Evolutionary conservation across 106 monocot species (phyloP).

Genomic region (Dioscorea alata): DNA sequence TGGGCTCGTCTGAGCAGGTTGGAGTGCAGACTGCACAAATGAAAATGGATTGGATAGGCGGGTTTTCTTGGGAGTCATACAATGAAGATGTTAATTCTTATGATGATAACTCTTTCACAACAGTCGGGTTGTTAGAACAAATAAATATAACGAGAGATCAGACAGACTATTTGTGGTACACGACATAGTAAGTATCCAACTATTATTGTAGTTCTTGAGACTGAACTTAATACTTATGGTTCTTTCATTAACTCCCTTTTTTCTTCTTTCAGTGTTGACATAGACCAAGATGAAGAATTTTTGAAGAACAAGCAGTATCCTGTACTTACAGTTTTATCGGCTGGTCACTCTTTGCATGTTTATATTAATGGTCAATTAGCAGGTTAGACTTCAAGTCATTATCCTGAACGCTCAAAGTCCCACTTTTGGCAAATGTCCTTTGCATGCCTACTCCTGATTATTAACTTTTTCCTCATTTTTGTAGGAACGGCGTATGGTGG

Average conservation of each 20-base stretch:
- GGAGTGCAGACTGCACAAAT: slow-evolving; percentile 53
- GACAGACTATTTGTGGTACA: slow-evolving; percentile 97
- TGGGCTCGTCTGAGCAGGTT: slow-evolving; percentile 31
- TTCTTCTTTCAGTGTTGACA: slow-evolving; percentile 42
- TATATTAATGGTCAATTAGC: slow-evolving; percentile 54
- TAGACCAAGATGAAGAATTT: slow-evolving; percentile 50
- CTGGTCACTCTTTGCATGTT: slow-evolving; percentile 70
- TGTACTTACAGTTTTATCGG: slow-evolving; percentile 57
- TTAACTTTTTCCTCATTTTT: neutral
- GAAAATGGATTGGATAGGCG: slow-evolving; percentile 59
- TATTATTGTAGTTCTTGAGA: neutral
- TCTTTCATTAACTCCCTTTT: neutral
- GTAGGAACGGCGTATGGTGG: slow-evolving; percentile 85
- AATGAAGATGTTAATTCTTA: slow-evolving; percentile 40
- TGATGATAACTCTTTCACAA: slow-evolving; percentile 57
- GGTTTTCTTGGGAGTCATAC: slow-evolving; percentile 75
- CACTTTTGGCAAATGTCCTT: neutral
- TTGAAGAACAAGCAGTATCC: slow-evolving; percentile 46
- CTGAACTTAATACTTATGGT: neutral
- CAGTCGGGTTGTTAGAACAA: slow-evolving; percentile 75
- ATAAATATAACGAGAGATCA: slow-evolving; percentile 81
- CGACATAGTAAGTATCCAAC: slow-evolving; percentile 69
- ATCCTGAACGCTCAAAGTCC: neutral
- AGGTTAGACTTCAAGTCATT: slow-evolving; percentile 19
- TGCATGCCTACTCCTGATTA: neutral